These are phyloP conservation scores for Gossypium mustelinum DNA, from an alignment of 345 rosid species.

Conservation along the genomic window DNA sequence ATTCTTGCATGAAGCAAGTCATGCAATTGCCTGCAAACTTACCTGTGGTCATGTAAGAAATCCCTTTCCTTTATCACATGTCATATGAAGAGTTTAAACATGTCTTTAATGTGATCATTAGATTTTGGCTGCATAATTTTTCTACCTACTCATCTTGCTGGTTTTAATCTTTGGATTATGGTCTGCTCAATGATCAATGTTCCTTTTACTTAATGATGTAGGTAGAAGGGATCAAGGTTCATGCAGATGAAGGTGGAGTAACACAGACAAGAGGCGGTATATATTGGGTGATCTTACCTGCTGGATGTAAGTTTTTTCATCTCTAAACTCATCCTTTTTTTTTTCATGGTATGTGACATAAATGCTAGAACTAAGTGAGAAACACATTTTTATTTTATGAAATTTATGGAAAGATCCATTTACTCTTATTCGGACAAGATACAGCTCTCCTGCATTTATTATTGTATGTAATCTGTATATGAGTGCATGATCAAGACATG, in stretches of 20 bases:
- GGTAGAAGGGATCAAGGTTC: slow-evolving; percentile 96
- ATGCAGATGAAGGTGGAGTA: slow-evolving; percentile 92
- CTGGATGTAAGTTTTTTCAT: slow-evolving; percentile 70
- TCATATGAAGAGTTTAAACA: neutral
- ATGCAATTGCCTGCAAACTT: slow-evolving; percentile 95
- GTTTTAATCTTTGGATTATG: neutral
- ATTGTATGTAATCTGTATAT: too few species aligned
- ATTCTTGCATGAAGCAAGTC: slow-evolving; percentile 93
- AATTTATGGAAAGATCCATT: neutral
- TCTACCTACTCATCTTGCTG: neutral
- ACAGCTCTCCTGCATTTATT: too few species aligned
- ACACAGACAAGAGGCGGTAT: slow-evolving; percentile 92
- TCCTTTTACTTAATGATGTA: slow-evolving; percentile 27
- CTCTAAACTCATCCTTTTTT: neutral
- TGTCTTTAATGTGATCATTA: too few species aligned
- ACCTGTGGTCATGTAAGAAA: slow-evolving; percentile 90
- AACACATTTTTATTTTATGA: neutral
- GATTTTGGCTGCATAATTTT: too few species aligned
- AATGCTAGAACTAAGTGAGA: neutral
- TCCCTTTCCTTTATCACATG: slow-evolving; percentile 12
- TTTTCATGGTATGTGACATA: slow-evolving; percentile 2
- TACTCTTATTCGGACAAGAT: too few species aligned
- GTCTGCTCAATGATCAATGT: neutral
- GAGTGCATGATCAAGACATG: neutral
- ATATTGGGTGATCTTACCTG: slow-evolving; percentile 92